Conservation (phyloP, 495 filamentous ascomycete genomes). For the Penicillium mononematosum region DNA sequence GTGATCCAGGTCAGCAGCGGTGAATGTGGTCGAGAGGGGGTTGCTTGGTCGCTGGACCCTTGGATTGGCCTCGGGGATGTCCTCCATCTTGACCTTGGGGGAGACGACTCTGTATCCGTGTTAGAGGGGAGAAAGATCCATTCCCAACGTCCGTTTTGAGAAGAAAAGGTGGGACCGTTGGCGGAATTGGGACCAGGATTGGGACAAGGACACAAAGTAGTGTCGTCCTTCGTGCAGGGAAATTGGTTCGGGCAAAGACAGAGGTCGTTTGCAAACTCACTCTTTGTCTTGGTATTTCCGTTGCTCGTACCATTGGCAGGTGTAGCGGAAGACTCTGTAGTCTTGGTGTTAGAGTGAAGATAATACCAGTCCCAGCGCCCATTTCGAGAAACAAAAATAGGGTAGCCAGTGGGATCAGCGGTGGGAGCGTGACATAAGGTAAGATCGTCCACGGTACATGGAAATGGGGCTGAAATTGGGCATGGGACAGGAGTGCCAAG, state of each 20-base stretch:
- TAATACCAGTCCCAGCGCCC: constrained; percentile 3
- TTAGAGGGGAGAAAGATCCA: constrained; percentile 4
- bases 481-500: neutral
- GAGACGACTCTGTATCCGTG: neutral
- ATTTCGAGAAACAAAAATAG: constrained; percentile 3
- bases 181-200: neutral
- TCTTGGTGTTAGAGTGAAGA: neutral
- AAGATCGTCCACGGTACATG: neutral
- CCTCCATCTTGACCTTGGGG: neutral
- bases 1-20: neutral
- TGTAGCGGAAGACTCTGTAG: neutral
- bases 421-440: neutral
- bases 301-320: neutral
- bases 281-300: neutral
- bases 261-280: neutral
- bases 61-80: neutral
- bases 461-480: neutral
- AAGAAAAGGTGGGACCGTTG: neutral
- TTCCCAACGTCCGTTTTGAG: neutral
- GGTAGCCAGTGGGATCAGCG: neutral
- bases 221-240: neutral
- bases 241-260: neutral
- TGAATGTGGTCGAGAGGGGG: neutral
- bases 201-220: neutral
- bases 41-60: neutral